phyloP scores from a whole-genome alignment of 2,329 filamentous ascomycete species.

The Aschersonia sp. region DNA sequence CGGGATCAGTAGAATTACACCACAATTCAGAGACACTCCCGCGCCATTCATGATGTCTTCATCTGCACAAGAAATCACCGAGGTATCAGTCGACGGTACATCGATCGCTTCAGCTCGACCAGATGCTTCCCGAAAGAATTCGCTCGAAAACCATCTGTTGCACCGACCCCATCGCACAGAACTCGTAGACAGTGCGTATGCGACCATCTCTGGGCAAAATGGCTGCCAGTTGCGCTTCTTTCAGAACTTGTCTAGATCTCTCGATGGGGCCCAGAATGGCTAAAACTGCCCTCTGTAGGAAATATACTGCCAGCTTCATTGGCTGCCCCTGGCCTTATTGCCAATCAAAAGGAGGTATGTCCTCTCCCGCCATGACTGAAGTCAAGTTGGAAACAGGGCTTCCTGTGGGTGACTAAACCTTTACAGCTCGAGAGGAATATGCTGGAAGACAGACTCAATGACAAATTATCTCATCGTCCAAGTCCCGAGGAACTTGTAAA shows the following conservation, averaged over 20 bases:
- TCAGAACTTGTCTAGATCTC: not conserved
- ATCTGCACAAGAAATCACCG: constrained; percentile 9
- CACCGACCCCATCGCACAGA: constrained; percentile 62
- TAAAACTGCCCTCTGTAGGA: constrained; percentile 30
- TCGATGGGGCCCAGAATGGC: not conserved
- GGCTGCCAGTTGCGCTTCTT: too few species aligned
- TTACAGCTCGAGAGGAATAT: constrained; percentile 67
- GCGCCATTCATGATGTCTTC: too few species aligned
- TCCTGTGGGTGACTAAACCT: not conserved
- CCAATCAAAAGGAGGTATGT: constrained; percentile 59
- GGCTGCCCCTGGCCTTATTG: constrained; percentile 65
- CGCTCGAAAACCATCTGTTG: constrained; percentile 57
- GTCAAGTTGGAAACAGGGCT: too few species aligned
- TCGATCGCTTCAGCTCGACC: constrained; percentile 38
- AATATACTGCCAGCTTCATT: constrained; percentile 75
- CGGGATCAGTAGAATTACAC: too few species aligned
- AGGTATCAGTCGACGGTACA: constrained; percentile 30
- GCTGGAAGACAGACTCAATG: constrained; percentile 73
- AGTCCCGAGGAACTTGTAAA: constrained; percentile 62
- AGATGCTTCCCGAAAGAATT: constrained; percentile 44
- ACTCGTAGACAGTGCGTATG: constrained; percentile 58
- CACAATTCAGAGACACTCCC: too few species aligned
- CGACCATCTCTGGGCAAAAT: not conserved
- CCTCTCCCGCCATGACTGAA: not conserved
- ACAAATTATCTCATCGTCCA: constrained; percentile 69